Evolutionary conservation across 78 protist species (phyloP), one percentile per base, ranked within the genome.

Genomic region (Dictyostelium purpureum): DNA sequence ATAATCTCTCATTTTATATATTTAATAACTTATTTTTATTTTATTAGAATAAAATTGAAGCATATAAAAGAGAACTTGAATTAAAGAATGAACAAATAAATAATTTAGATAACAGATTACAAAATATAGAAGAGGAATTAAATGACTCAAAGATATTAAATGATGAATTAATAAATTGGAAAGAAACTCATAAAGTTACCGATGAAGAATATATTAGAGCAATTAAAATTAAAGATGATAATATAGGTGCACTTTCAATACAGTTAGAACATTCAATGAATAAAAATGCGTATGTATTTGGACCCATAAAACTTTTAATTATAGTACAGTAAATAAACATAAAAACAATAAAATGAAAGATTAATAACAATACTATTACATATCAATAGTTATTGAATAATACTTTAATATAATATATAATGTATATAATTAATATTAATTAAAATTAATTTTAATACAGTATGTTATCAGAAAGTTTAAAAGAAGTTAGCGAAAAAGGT

Each of bases 381-480:
- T n/a, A n/a, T n/a, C n/a, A n/a, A n/a, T n/a, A n/a, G 0, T 10
- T 24, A 56, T 56, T n/a, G 6, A 24, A 9, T n/a, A 56, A 0
- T 5, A 56, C 4, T n/a, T 19, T 21, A 6, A 56, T 56, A 24
- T 56, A 21, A 21, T 11, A 54, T 28, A 6, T 7, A 54, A 47
- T 10, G 7, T 3, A 43, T 7, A 43, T 10, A 14, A 47, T 16
- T 47, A 47, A 47, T 16, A 1, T 14, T 16, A 2, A 3, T 3
- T 47, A 47, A 14, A 1, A 47, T 47, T 47, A 47, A 3, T n/a
- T 24, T 5, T 24, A 6, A 56, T 31, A 24, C 40, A 81, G 90
- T 10, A 69, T 71, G 74, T 45, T 83, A 42, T 57, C 90, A 71
- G 90, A 83, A n/a, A 83, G 90, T 73, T 51, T 83, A 73, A 69